Percentiles rank a stretch among this genome's conserved stretches.
These are phyloP conservation scores for Termitomyces sp. DNA, from an alignment of 768 basidiomycete genomes.

Conservation along the genomic window DNA sequence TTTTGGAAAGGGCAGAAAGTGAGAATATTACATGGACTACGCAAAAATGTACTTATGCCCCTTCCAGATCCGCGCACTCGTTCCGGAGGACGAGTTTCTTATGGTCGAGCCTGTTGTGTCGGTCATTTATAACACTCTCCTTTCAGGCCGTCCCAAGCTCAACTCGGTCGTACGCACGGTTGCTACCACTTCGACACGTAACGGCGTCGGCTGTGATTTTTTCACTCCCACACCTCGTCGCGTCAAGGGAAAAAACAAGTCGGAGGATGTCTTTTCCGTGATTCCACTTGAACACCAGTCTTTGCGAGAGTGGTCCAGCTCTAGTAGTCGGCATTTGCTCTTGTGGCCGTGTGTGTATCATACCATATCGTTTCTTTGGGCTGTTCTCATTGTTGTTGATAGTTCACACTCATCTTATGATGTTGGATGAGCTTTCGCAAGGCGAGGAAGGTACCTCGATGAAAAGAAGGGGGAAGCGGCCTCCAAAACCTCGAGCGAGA, in stretches of 20 bases:
- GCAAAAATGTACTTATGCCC: not conserved
- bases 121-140: conserved; percentile 43
- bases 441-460: conserved; percentile 3
- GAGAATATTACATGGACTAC: not conserved
- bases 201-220: conserved; percentile 38
- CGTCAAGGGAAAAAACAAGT: conserved; percentile 50
- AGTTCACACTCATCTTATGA: conserved; percentile 29
- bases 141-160: conserved; percentile 27
- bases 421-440: conserved; percentile 27
- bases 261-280: conserved; percentile 16
- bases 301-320: conserved; percentile 42
- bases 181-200: conserved; percentile 19
- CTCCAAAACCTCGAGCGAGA: not conserved
- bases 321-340: conserved; percentile 35
- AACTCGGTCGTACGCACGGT: conserved; percentile 12
- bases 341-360: conserved; percentile 35
- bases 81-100: conserved; percentile 20
- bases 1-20: not conserved
- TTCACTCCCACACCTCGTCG: conserved; percentile 49
- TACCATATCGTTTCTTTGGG: not conserved
- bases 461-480: conserved; percentile 2
- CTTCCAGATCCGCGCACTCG: conserved; percentile 11
- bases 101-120: conserved; percentile 64
- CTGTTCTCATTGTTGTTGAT: not conserved
- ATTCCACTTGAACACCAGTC: conserved; percentile 23